These are phyloP conservation scores for Apostasia ramifera DNA, from an alignment of 106 monocot species.

Conservation along the genomic window DNA sequence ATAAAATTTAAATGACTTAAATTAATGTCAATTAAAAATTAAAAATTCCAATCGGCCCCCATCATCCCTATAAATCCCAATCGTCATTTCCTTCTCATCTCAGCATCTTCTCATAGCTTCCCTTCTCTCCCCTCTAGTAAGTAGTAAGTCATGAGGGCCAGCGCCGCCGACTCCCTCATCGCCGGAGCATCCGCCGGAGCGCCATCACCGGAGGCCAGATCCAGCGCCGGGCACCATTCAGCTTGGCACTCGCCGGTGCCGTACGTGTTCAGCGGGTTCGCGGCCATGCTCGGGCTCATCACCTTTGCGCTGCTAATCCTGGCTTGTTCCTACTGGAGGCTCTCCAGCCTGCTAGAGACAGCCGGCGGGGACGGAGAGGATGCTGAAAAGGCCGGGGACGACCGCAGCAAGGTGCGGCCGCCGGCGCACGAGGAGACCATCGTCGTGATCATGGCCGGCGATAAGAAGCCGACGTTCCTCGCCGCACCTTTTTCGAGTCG, in stretches of 20 bases:
- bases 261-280: constrained; percentile 15
- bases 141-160: background rate
- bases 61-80: too few relatives aligned
- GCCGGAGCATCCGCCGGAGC: background rate
- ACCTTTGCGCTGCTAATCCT: constrained; percentile 18
- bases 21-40: too few relatives aligned
- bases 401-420: background rate
- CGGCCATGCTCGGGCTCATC: constrained; percentile 16
- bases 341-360: constrained; percentile 8
- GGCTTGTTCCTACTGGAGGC: constrained; percentile 18
- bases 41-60: too few relatives aligned
- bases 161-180: background rate
- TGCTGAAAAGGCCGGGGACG: background rate
- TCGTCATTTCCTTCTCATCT: too few relatives aligned
- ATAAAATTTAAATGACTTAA: too few relatives aligned
- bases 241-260: constrained; percentile 23
- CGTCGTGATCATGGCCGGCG: constrained; percentile 20
- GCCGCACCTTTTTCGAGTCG: constrained; percentile 12
- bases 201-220: background rate
- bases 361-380: background rate
- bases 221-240: background rate
- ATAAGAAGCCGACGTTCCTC: constrained; percentile 14
- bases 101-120: too few relatives aligned
- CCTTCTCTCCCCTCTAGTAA: too few relatives aligned
- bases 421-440: background rate